Evolutionary conservation across 2,329 filamentous ascomycete species (phyloP).

Genomic region (Pyrenophora seminiperda): DNA sequence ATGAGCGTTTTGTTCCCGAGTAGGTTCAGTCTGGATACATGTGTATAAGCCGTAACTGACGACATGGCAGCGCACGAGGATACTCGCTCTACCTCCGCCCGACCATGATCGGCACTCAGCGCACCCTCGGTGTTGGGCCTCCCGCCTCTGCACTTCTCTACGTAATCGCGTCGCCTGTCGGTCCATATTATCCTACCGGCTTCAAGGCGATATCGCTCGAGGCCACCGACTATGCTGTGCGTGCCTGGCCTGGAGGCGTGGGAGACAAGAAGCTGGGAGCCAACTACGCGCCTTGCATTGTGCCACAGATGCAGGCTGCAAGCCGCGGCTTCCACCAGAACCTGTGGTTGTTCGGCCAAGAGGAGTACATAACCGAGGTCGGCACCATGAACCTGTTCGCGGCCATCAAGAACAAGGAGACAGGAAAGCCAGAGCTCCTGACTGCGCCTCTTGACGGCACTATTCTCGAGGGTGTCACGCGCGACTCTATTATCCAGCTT

Average conservation of each 20-base stretch:
- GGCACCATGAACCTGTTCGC: conserved; percentile 99
- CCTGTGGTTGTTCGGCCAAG: conserved; percentile 93
- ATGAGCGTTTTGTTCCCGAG: conserved; percentile 87
- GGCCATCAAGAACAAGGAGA: conserved; percentile 81
- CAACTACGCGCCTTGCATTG: conserved; percentile 98
- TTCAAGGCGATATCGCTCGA: conserved; percentile 97
- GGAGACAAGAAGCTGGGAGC: conserved; percentile 98
- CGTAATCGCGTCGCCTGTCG: conserved; percentile 94
- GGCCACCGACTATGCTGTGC: conserved; percentile 94
- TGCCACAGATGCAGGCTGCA: conserved; percentile 92
- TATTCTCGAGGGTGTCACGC: conserved; percentile 91
- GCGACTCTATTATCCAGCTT: conserved; percentile 86
- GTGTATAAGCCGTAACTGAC: conserved; percentile 13
- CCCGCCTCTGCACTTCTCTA: conserved; percentile 90
- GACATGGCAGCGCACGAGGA: conserved; percentile 62
- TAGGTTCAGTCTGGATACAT: conserved; percentile 48
- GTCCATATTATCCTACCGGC: conserved; percentile 96
- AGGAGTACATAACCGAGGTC: conserved; percentile 95
- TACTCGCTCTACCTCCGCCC: conserved; percentile 96
- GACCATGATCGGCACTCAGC: conserved; percentile 96
- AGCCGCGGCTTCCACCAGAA: conserved; percentile 96
- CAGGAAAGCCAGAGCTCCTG: conserved; percentile 86
- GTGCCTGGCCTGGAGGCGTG: conserved; percentile 96
- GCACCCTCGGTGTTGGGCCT: conserved; percentile 89
- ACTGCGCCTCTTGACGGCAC: conserved; percentile 97